Conservation (phyloP, 805 yeast species). For the Myxozyma monticola region DNA sequence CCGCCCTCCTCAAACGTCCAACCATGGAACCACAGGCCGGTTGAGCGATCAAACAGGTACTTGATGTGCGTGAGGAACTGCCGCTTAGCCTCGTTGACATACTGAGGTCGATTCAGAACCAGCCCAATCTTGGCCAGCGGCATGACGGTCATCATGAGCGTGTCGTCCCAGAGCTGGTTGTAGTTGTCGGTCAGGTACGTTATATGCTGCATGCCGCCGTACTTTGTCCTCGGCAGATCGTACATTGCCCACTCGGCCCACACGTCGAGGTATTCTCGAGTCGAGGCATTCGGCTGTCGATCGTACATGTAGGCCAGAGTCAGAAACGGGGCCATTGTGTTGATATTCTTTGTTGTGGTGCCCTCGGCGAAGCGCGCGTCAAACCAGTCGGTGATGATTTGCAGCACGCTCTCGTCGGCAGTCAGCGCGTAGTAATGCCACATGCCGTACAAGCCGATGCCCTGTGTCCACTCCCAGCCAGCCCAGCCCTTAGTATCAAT, state of each 20-base stretch:
- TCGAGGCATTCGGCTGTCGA: constrained; percentile 28
- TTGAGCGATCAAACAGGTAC: constrained; percentile 38
- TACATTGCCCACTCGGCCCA: constrained; percentile 44
- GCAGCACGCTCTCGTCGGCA: constrained; percentile 33
- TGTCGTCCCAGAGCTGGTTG: constrained; percentile 35
- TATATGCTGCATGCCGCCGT: constrained; percentile 43
- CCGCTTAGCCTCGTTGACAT: constrained; percentile 41
- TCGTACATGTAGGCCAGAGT: constrained; percentile 40
- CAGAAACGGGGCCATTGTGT: constrained; percentile 43
- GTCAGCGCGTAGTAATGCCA: constrained; percentile 42
- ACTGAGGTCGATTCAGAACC: constrained; percentile 36
- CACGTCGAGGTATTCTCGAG: constrained; percentile 36
- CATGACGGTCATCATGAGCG: constrained; percentile 44
- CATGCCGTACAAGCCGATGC: constrained; percentile 44
- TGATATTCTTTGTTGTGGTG: constrained; percentile 40
- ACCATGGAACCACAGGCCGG: constrained; percentile 44
- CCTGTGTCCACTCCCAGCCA: constrained; percentile 47
- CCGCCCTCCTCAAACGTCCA: constrained; percentile 28
- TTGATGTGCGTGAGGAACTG: constrained; percentile 41
- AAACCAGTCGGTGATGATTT: constrained; percentile 39
- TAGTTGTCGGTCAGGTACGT: constrained; percentile 39
- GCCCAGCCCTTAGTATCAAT: constrained; percentile 46
- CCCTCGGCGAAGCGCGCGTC: constrained; percentile 39
- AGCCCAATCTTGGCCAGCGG: constrained; percentile 42
- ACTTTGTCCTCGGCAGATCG: constrained; percentile 38